Base-by-base conservation (phyloP, 2,329 filamentous ascomycete species). In the Clarireedia hainanense region DNA sequence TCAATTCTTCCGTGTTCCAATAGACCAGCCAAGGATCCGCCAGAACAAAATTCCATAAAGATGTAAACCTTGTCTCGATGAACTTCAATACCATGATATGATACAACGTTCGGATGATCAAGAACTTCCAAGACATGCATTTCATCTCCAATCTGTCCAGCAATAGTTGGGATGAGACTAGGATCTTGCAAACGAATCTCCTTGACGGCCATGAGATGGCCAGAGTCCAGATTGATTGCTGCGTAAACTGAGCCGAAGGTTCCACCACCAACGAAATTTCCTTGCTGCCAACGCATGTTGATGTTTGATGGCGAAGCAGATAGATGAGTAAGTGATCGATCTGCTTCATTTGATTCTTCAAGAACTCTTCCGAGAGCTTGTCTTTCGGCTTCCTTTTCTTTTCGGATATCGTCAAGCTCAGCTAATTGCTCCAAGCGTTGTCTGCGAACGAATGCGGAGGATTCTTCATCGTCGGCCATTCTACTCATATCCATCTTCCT, bases 51-150 rank as follows among this genome's bases (percentile, higher is more conserved):
- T 72, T 99, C 94, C 94, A 99, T 99, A 70, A 99, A 99, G 63
- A 99, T 96, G 72, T 97, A 99, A n/a, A 99, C 94, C 69, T 96
- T 94, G 76, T 99, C 94, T 60, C 94, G 84, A 72, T 99, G 94
- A 2, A 96, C 94, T 71, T 99, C 94, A 67, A 99, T 97, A 57
- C 94, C 94, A 68, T 94, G 94, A 73, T 99, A 99, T 9, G 91
- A 92, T 23, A 99, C 95, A 59, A 99, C 89, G 69, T 99, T 99
- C 23, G 94, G 94, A 69, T 99, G 94, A 67, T 99, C 91, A 47
- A 99, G 80, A 1, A 96, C 88, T 72, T 97, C 92, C 49, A 99
- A 76, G 5, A 99, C 92, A 51, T 88, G 87, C 91, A 99, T 97
- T 71, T 99, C 94, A 67, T 99, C 94, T 60, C 87, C 85, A 69